Evolutionary conservation across 2,329 filamentous ascomycete genomes (phyloP).

Genomic region (Colletotrichum karsti): DNA sequence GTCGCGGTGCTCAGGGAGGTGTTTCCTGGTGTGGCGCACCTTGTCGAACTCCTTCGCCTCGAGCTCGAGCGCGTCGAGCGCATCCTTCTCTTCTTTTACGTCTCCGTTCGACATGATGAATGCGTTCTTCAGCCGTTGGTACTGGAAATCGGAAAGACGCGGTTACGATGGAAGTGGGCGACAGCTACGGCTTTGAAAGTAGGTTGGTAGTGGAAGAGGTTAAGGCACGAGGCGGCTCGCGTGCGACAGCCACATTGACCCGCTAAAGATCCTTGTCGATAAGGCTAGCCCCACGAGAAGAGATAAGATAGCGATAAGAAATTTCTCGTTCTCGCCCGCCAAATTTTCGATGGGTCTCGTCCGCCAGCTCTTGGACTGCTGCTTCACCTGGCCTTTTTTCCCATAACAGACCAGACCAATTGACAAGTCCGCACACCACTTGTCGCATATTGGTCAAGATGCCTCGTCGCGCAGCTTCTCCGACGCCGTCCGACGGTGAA

Average conservation of each 20-base stretch:
- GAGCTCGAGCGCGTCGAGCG: constrained; percentile 81
- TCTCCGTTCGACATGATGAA: constrained; percentile 46
- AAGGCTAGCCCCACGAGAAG: constrained; percentile 6
- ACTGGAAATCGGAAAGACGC: background rate
- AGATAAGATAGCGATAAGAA: constrained; percentile 31
- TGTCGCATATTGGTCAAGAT: constrained; percentile 53
- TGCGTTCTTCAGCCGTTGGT: background rate
- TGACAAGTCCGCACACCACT: background rate
- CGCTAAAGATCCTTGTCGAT: background rate
- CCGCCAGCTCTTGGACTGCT: constrained; percentile 7
- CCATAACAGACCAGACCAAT: constrained; percentile 2
- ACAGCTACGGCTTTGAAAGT: background rate
- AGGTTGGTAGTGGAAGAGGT: background rate
- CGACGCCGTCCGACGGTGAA: constrained; percentile 86
- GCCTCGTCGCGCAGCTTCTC: constrained; percentile 79
- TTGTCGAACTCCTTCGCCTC: constrained; percentile 94
- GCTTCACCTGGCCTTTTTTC: background rate
- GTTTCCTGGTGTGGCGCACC: constrained; percentile 50
- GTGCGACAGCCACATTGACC: constrained; percentile 11
- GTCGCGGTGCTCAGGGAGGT: background rate
- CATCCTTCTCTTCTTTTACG: constrained; percentile 71
- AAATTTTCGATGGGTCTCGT: constrained; percentile 26
- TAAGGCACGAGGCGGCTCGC: constrained; percentile 15
- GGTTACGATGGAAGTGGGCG: background rate
- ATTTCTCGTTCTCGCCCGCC: constrained; percentile 25